A percentile compares a stretch with the other conserved stretches of the same genome.
Conservation (phyloP, 1,284 basidiomycete species). For the Pseudozyma thailandica region DNA sequence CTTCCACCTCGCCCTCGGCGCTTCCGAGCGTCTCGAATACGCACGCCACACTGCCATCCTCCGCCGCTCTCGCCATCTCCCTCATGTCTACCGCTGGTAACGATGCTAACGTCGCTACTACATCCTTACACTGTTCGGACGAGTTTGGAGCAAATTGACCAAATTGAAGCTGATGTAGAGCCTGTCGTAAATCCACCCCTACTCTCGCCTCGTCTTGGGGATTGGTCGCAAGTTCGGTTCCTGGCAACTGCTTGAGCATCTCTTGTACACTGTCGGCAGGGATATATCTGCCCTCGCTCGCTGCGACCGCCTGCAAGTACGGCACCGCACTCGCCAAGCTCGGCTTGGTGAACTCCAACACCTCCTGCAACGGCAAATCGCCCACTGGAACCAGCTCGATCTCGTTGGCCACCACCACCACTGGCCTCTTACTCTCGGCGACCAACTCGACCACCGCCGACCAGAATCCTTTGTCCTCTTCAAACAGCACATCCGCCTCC, state of each 20-base stretch:
- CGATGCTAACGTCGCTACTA: background rate
- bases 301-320: slow-evolving; percentile 30
- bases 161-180: slow-evolving; percentile 75
- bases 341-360: slow-evolving; percentile 49
- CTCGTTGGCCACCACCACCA: slow-evolving; percentile 64
- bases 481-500: slow-evolving; percentile 92
- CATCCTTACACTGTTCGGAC: no score
- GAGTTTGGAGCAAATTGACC: slow-evolving; percentile 25
- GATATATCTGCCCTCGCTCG: slow-evolving; percentile 6
- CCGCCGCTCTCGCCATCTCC: slow-evolving; percentile 8
- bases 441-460: slow-evolving; percentile 71
- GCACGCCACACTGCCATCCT: slow-evolving; percentile 18
- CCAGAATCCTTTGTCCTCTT: slow-evolving; percentile 93
- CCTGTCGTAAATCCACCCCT: slow-evolving; percentile 74
- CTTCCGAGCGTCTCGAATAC: slow-evolving; percentile 1
- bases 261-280: background rate
- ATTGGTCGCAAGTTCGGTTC: background rate
- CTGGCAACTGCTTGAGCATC: slow-evolving; percentile 1
- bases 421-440: slow-evolving; percentile 57
- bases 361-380: slow-evolving; percentile 51
- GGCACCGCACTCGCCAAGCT: slow-evolving; percentile 58
- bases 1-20: background rate
- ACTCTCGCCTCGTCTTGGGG: background rate
- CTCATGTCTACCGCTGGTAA: slow-evolving; percentile 1
- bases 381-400: slow-evolving; percentile 31